Evolutionary conservation across 257 asterid species (phyloP).

Genomic region (Solanum megistacrolobum): DNA sequence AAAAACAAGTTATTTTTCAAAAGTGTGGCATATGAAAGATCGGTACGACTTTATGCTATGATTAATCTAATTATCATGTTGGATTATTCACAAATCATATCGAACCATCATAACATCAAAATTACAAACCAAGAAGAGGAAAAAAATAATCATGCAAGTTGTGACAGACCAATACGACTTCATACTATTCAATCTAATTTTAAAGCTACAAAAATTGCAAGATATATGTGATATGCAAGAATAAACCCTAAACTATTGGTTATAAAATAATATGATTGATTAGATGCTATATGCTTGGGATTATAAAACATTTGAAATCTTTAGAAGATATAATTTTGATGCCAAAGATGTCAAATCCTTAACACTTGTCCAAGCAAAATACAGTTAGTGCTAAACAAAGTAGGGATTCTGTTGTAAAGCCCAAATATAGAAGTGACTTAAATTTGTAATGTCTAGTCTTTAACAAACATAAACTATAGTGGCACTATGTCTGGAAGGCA

Average conservation of each 20-base stretch:
- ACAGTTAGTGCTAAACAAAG: neutral
- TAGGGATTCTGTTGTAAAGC: neutral
- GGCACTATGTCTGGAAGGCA: neutral
- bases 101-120: neutral
- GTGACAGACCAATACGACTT: neutral
- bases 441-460: conserved; percentile 6
- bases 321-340: neutral
- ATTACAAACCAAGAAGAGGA: neutral
- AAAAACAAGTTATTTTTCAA: neutral
- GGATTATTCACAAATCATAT: neutral
- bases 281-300: neutral
- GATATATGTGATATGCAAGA: neutral
- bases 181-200: neutral
- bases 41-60: neutral
- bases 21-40: neutral
- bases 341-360: neutral
- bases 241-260: neutral
- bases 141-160: neutral
- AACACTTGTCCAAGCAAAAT: neutral
- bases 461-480: neutral
- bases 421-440: neutral
- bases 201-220: neutral
- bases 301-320: neutral
- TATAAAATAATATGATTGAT: neutral
- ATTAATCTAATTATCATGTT: neutral